Evolutionary conservation across 768 basidiomycete genomes (phyloP).

Genomic region (Psilocybe cyanescens): DNA sequence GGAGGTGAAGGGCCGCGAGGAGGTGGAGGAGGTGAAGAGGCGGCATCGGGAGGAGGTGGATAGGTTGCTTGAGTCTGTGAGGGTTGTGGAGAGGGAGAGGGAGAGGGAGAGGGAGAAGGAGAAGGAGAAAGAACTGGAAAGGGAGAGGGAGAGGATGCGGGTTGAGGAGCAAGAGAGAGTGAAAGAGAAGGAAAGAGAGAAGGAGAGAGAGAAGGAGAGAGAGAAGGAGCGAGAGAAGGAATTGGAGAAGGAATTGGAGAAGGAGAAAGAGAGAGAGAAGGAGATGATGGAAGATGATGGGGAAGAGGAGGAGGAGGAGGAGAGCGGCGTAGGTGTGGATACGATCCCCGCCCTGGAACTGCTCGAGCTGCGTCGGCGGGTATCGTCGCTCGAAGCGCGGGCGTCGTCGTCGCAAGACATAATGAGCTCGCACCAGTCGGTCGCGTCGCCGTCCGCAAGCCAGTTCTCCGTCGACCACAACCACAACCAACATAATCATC

Average conservation of each 20-base stretch:
- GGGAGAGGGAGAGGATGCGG: slow-evolving; percentile 5
- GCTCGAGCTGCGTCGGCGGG: slow-evolving; percentile 18
- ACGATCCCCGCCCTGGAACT: slow-evolving; percentile 12
- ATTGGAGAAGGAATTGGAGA: slow-evolving; percentile 1
- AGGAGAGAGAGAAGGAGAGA: slow-evolving; percentile 1
- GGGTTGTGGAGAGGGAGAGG: slow-evolving; percentile 8
- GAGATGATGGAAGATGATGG: slow-evolving; percentile 10
- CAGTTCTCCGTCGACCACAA: neutral
- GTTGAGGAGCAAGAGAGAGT: slow-evolving; percentile 7
- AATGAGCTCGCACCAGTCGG: neutral
- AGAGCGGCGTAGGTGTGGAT: slow-evolving; percentile 2
- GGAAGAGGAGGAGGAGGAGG: slow-evolving; percentile 5
- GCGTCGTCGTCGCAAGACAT: neutral
- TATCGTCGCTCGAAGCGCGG: slow-evolving; percentile 16
- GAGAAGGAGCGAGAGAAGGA: neutral
- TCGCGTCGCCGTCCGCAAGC: neutral
- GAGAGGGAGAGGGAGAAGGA: slow-evolving; percentile 7
- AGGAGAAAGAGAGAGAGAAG: slow-evolving; percentile 3
- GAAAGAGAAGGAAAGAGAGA: slow-evolving; percentile 3
- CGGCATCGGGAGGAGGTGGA: slow-evolving; percentile 17
- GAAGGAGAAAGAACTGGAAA: slow-evolving; percentile 9
- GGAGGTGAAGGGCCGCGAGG: slow-evolving; percentile 8
- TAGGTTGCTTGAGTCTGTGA: slow-evolving; percentile 5
- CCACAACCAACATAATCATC: neutral
- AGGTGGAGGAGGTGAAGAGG: slow-evolving; percentile 10